A percentile compares a stretch with the other conserved stretches of the same genome.
phyloP scores from a whole-genome alignment of 306 rosid genomes.

The Quercus variabilis region DNA sequence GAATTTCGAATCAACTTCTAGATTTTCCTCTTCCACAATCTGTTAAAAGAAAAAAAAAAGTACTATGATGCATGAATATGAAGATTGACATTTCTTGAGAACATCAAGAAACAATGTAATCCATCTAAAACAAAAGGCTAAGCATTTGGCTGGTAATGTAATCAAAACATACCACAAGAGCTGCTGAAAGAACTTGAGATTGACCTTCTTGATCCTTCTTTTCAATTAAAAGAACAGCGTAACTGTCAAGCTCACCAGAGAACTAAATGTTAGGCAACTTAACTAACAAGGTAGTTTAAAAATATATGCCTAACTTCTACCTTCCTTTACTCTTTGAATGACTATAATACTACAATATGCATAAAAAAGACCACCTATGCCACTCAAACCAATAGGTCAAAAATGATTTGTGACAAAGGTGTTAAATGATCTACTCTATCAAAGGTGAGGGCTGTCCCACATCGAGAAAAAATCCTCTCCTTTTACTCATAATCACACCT shows the following conservation, averaged over 20 bases:
- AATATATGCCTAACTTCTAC: not conserved
- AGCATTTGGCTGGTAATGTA: not conserved
- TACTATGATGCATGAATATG: not conserved
- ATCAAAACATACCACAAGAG: constrained; percentile 65
- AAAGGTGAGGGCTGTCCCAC: not conserved
- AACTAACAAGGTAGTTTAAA: not conserved
- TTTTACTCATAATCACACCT: not conserved
- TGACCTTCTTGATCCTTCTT: constrained; percentile 89
- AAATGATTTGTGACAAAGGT: not conserved
- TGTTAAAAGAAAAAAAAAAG: constrained; percentile 20
- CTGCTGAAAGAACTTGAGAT: constrained; percentile 90
- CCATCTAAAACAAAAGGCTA: not conserved
- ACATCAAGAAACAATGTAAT: not conserved
- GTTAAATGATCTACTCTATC: not conserved
- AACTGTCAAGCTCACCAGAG: constrained; percentile 50
- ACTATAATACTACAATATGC: not conserved
- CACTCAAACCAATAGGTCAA: not conserved
- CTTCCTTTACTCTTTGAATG: not conserved
- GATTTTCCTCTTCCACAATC: constrained; percentile 69
- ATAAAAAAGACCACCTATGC: not conserved
- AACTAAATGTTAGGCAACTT: constrained; percentile 17
- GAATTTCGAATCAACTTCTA: constrained; percentile 72
- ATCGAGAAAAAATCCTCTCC: not conserved
- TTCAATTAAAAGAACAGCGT: constrained; percentile 72
- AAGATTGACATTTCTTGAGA: not conserved